Conservation (phyloP, 2,329 filamentous ascomycete genomes). For the Phyllosticta citrichinensis region DNA sequence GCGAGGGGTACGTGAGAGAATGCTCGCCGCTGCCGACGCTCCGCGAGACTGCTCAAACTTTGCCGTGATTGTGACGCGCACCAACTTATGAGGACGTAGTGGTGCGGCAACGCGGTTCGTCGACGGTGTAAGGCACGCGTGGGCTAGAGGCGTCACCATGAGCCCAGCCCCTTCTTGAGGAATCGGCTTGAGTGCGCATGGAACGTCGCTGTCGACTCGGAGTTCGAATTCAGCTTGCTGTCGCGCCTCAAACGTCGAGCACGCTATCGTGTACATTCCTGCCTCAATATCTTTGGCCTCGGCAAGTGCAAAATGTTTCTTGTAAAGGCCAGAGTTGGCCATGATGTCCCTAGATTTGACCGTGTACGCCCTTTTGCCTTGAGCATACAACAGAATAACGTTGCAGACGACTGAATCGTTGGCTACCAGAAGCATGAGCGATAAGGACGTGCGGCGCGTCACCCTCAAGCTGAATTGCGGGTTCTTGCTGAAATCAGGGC, state of each 20-base stretch:
- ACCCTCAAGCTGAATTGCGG: conserved; percentile 71
- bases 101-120: conserved; percentile 46
- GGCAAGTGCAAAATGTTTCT: conserved; percentile 64
- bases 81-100: conserved; percentile 45
- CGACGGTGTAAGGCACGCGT: conserved; percentile 40
- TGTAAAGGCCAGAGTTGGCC: conserved; percentile 79
- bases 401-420: conserved; percentile 64
- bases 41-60: conserved; percentile 24
- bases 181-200: conserved; percentile 50
- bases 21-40: conserved; percentile 10
- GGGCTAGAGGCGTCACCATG: conserved; percentile 50
- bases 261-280: conserved; percentile 78
- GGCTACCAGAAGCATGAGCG: conserved; percentile 62
- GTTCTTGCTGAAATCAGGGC: conserved; percentile 68
- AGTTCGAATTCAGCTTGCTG: conserved; percentile 67
- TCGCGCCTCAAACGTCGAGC: conserved; percentile 78
- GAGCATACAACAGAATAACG: conserved; percentile 71
- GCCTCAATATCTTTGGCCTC: conserved; percentile 51
- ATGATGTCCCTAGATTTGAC: conserved; percentile 70
- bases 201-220: conserved; percentile 55
- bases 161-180: conserved; percentile 66
- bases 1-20: conserved; percentile 19
- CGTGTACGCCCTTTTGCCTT: conserved; percentile 59
- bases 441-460: conserved; percentile 49
- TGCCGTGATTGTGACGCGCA: conserved; percentile 49